A percentile compares a stretch with the other conserved stretches of the same genome.
These are phyloP conservation scores for Silene uniflora DNA, from an alignment of 148 eudicot species.

Conservation along the genomic window DNA sequence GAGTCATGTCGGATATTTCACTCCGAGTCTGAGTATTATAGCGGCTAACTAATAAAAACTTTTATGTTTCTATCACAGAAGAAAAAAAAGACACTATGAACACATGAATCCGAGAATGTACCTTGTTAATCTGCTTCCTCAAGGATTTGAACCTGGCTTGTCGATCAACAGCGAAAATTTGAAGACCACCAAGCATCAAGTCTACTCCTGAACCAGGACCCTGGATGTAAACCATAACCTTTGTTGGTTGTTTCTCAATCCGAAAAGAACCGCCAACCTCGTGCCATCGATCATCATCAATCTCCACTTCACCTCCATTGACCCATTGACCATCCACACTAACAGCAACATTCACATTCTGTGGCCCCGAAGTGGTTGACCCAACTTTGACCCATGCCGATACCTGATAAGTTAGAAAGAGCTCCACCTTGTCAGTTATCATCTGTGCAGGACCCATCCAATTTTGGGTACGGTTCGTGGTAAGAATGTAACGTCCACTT, in stretches of 20 bases:
- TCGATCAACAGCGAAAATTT: constrained; percentile 84
- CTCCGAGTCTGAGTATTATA: too few species aligned
- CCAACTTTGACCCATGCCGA: constrained; percentile 88
- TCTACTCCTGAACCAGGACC: constrained; percentile 85
- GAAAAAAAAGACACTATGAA: neutral
- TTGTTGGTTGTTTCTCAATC: constrained; percentile 68
- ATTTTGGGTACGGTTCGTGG: constrained; percentile 70
- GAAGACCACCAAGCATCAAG: constrained; percentile 78
- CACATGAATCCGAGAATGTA: constrained; percentile 20
- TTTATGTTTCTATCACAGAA: neutral
- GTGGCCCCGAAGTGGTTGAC: constrained; percentile 58
- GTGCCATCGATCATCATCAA: constrained; percentile 67
- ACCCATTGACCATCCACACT: constrained; percentile 86
- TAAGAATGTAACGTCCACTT: constrained; percentile 71
- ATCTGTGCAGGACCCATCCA: constrained; percentile 99
- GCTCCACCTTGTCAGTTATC: constrained; percentile 71
- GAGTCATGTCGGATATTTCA: too few species aligned
- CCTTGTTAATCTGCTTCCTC: constrained; percentile 66
- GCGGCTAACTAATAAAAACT: neutral
- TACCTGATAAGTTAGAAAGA: constrained; percentile 80
- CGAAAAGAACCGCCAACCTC: constrained; percentile 89
- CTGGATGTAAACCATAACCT: constrained; percentile 78
- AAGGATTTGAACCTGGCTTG: constrained; percentile 60
- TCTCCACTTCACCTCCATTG: constrained; percentile 81
- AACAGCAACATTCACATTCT: constrained; percentile 70